These are phyloP conservation scores for Malus orientalis DNA, from an alignment of 306 rosid genomes.

Conservation along the genomic window DNA sequence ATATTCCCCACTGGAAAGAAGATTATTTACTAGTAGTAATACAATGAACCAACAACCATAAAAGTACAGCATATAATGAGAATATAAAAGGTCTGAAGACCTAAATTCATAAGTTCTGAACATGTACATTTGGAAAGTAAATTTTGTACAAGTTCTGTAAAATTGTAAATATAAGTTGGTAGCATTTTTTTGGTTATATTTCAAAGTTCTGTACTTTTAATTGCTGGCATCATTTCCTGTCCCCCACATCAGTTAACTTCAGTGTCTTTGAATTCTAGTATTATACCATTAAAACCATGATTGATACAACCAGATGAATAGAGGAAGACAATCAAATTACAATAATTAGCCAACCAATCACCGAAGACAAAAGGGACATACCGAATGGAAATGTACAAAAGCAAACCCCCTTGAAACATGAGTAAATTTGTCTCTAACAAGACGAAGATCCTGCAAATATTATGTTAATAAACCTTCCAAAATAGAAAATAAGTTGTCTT, in stretches of 20 bases:
- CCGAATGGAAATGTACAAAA: constrained; percentile 94
- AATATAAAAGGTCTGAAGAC: not conserved
- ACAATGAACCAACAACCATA: not conserved
- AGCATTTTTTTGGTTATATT: not conserved
- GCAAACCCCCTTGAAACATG: constrained; percentile 99
- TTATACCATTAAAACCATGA: not conserved
- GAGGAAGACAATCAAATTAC: not conserved
- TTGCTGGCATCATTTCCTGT: not conserved
- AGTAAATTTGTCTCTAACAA: constrained; percentile 95
- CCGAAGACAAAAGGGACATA: constrained; percentile 19
- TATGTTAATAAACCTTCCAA: constrained; percentile 3
- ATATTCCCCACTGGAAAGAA: not conserved
- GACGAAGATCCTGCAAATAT: constrained; percentile 84
- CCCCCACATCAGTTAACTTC: not conserved
- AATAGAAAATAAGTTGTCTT: not conserved
- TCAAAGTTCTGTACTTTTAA: not conserved
- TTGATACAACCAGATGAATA: not conserved
- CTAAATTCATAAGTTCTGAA: not conserved
- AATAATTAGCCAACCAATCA: not conserved
- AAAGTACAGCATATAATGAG: not conserved
- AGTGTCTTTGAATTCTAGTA: not conserved
- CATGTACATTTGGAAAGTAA: not conserved
- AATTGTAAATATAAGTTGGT: not conserved
- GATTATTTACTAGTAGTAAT: not conserved
- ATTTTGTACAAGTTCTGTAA: not conserved